Base-by-base conservation (phyloP, 495 filamentous ascomycete species). In the Penicillium malachiteum region DNA sequence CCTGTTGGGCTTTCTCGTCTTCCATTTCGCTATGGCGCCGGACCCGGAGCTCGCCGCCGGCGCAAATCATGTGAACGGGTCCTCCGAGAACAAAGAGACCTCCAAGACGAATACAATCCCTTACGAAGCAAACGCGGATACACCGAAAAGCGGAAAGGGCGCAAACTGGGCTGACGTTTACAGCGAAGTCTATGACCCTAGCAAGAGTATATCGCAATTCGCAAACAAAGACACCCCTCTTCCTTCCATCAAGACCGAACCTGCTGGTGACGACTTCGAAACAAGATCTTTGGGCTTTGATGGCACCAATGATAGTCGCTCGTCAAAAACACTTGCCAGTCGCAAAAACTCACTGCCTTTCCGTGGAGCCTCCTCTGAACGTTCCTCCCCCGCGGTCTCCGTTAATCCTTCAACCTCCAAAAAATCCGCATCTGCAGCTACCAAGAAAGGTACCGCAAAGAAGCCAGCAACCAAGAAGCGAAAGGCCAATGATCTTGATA, bases 401-500 rank as follows among this genome's bases (percentile, higher is more conserved):
- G 60, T 68, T 30, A 64, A 73, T 62, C 54, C 54, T 17, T 17
- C 68, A 7, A 47, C 71, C 26, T 67, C 50, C 30, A 76, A 71
- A 47, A 80, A 79, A 50, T 45, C 63, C n/a, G 58, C 62, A 2
- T 65, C 73, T 8, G 64, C 62, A 3, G 63, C 67, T 11, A 75
- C 73, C 2, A 85, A 84, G 64, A 84, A 84, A 57, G 81, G 79
- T 3, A 76, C 73, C n/a, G 78, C 75, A 8, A 85, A 77, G 62
- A 85, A 85, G 55, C 70, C 80, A 3, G 62, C 78, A 0, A 47
- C 69, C 32, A 87, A 85, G 66, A 85, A 84, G 64, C 83, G 82
- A 52, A 86, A 83, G 56, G 53, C 79, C 33, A 67, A 70, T 46
- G 72, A 75, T 13, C 43, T 60, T 17, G 83, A 85, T 13, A 54